These are phyloP conservation scores for Cryphonectria parasitica DNA, from an alignment of 2,329 filamentous ascomycete genomes.

Conservation along the genomic window DNA sequence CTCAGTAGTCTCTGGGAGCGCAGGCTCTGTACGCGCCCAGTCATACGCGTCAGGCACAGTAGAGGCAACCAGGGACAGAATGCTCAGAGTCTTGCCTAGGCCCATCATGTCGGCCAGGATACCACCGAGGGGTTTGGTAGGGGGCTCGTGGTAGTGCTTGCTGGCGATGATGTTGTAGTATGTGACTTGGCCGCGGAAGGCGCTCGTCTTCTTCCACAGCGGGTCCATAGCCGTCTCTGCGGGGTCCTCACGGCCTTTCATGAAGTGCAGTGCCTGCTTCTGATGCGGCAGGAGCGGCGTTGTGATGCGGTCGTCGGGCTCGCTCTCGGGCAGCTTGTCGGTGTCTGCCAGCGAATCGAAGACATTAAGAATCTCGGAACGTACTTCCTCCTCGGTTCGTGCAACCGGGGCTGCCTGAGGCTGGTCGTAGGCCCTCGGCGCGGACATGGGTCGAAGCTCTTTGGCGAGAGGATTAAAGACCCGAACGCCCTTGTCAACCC, in stretches of 20 bases:
- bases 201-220: conserved; percentile 71
- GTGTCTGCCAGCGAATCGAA: conserved; percentile 82
- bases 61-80: conserved; percentile 75
- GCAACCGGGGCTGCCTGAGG: conserved; percentile 40
- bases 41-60: conserved; percentile 64
- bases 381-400: conserved; percentile 83
- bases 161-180: conserved; percentile 90
- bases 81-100: conserved; percentile 83
- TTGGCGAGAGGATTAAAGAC: conserved; percentile 77
- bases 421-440: conserved; percentile 36
- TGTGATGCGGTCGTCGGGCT: conserved; percentile 64
- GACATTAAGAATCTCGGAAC: conserved; percentile 80
- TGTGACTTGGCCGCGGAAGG: conserved; percentile 56
- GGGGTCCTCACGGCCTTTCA: conserved; percentile 76
- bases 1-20: conserved; percentile 50
- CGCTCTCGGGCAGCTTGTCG: conserved; percentile 75
- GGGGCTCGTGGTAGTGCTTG: conserved; percentile 60
- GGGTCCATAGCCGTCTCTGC: conserved; percentile 64
- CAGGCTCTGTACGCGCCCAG: conserved; percentile 62
- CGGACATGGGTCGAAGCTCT: conserved; percentile 42
- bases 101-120: conserved; percentile 88
- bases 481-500: conserved; percentile 68
- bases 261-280: conserved; percentile 86
- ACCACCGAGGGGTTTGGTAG: conserved; percentile 71
- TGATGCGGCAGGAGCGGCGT: conserved; percentile 81